These are phyloP conservation scores for Diplodia corticola DNA, from an alignment of 2,329 filamentous ascomycete species.

Conservation along the genomic window DNA sequence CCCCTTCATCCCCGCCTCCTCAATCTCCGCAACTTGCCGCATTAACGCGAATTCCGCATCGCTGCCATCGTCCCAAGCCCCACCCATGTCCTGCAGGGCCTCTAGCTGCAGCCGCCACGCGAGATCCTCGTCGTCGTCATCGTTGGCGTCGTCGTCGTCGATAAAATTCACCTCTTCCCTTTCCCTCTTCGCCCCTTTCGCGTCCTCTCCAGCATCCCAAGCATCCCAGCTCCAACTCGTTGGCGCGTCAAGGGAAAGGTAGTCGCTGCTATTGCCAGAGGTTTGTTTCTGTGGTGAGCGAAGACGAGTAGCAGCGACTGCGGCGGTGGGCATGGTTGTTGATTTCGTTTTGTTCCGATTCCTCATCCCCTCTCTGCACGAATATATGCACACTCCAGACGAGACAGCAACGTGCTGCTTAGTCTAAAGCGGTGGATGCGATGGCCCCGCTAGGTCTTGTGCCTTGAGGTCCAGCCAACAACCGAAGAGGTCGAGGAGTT, in stretches of 20 bases:
- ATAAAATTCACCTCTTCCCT: neutral
- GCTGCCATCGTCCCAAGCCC: neutral
- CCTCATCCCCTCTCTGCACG: no score
- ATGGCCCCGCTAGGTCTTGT: no score
- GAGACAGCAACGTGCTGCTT: no score
- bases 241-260: neutral
- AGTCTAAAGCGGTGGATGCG: no score
- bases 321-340: neutral
- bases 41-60: neutral
- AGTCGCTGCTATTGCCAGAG: neutral
- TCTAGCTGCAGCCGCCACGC: conserved; percentile 11
- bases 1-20: neutral
- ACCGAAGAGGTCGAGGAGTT: neutral
- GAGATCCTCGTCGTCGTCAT: neutral
- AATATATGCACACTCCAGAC: no score
- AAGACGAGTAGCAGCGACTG: neutral
- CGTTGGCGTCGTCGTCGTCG: neutral
- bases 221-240: neutral
- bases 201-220: neutral
- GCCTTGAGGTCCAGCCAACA: no score
- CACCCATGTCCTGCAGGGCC: neutral
- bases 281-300: no score
- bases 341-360: neutral
- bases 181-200: neutral
- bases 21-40: conserved; percentile 6